Conservation (phyloP, 495 filamentous ascomycete genomes). For the Penicillium robsamsonii region DNA sequence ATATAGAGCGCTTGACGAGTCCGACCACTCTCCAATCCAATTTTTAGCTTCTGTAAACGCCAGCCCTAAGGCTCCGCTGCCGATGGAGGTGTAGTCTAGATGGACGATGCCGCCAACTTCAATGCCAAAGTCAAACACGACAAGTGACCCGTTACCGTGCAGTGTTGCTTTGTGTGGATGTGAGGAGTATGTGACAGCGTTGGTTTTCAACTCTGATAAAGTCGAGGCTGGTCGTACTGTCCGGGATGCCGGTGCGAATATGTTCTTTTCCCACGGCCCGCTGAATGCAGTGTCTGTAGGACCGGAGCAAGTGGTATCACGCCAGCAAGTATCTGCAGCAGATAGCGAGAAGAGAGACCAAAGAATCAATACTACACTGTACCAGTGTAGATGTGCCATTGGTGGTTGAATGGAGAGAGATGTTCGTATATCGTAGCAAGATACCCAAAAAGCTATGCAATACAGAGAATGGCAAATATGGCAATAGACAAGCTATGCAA, state of each 20-base stretch:
- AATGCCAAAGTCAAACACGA: conserved; percentile 58
- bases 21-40: conserved; percentile 60
- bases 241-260: conserved; percentile 55
- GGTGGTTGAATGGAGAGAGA: neutral
- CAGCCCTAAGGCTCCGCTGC: conserved; percentile 51
- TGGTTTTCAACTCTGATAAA: conserved; percentile 37
- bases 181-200: conserved; percentile 25
- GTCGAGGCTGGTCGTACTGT: conserved; percentile 50
- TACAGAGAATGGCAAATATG: neutral
- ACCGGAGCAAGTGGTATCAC: conserved; percentile 54
- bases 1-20: conserved; percentile 55
- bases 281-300: conserved; percentile 52
- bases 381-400: conserved; percentile 23
- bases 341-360: conserved; percentile 19
- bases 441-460: neutral
- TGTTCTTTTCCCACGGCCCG: conserved; percentile 60
- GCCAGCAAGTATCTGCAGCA: conserved; percentile 51
- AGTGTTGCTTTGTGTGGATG: conserved; percentile 35
- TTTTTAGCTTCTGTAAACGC: conserved; percentile 63
- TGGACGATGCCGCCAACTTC: conserved; percentile 58
- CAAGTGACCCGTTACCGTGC: conserved; percentile 42
- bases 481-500: neutral
- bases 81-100: conserved; percentile 46
- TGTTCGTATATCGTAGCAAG: neutral
- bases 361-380: conserved; percentile 13